Evolutionary conservation across 768 basidiomycete genomes (phyloP).

Genomic region (Dendrothele bispora): DNA sequence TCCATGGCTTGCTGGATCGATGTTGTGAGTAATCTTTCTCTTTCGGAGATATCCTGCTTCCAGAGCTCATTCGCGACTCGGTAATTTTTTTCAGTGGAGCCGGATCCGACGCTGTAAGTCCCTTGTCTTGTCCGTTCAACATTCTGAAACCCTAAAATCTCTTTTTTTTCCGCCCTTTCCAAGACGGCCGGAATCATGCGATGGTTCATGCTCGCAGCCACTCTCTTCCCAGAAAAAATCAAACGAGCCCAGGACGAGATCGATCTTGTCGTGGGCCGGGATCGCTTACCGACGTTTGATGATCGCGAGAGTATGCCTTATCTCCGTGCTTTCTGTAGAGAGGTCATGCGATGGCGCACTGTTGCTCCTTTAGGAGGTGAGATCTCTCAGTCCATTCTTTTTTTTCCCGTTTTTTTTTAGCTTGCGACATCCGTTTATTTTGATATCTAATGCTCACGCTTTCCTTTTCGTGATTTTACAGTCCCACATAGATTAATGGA

Average conservation of each 20-base stretch:
- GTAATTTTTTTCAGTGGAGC: not conserved
- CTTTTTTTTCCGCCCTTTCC: not conserved
- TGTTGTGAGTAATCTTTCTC: constrained; percentile 8
- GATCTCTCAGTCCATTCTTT: not conserved
- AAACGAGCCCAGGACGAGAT: constrained; percentile 24
- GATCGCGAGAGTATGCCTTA: constrained; percentile 20
- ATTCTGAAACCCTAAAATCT: not conserved
- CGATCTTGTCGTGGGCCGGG: constrained; percentile 23
- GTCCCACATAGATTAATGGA: not conserved
- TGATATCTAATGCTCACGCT: no score
- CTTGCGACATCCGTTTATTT: no score
- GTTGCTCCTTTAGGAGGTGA: constrained; percentile 10
- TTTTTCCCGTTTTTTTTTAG: no score
- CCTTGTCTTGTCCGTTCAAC: no score
- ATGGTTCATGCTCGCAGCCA: constrained; percentile 22
- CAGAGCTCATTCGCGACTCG: not conserved
- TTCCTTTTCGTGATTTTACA: no score
- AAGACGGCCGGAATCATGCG: constrained; percentile 17
- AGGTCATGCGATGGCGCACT: constrained; percentile 12
- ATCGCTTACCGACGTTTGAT: constrained; percentile 19
- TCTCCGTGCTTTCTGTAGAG: constrained; percentile 13
- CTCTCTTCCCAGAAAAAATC: constrained; percentile 16
- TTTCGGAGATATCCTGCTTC: not conserved
- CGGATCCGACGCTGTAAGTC: not conserved
- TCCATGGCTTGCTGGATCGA: not conserved